A percentile compares a stretch with the other conserved stretches of the same genome.
Conservation (phyloP, 305 asterid genomes). For the Fraxinus nigra region DNA sequence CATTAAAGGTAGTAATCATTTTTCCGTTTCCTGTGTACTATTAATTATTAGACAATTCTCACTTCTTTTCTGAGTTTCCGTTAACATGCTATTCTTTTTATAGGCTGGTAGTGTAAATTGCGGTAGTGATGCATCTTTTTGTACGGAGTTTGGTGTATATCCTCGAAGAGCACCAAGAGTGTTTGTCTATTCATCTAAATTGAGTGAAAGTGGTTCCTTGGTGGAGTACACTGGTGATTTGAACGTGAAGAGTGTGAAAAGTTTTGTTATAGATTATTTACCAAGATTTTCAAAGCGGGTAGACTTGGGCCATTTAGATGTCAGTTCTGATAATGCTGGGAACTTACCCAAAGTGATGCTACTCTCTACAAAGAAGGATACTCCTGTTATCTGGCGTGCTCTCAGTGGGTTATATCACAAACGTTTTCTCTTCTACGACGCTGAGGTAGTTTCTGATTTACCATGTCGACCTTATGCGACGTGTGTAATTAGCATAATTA, state of each 20-base stretch:
- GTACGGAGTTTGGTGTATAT: slow-evolving; percentile 66
- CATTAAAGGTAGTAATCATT: slow-evolving; percentile 56
- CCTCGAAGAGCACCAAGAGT: slow-evolving; percentile 64
- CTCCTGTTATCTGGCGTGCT: slow-evolving; percentile 90
- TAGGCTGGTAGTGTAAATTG: slow-evolving; percentile 84
- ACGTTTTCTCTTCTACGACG: slow-evolving; percentile 64
- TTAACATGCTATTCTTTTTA: slow-evolving; percentile 14
- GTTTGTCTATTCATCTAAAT: slow-evolving; percentile 56
- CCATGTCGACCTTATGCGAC: not conserved
- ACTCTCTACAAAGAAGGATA: slow-evolving; percentile 74
- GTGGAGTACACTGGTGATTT: slow-evolving; percentile 71
- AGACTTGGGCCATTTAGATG: slow-evolving; percentile 45
- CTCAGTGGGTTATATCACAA: slow-evolving; percentile 78
- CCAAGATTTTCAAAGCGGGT: slow-evolving; percentile 82
- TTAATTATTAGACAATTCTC: not conserved
- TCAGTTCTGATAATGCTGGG: slow-evolving; percentile 40
- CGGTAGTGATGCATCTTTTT: slow-evolving; percentile 61
- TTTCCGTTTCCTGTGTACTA: not conserved
- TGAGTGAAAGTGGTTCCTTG: slow-evolving; percentile 57
- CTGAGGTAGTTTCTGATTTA: slow-evolving; percentile 53
- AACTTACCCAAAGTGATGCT: slow-evolving; percentile 74
- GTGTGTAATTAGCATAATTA: not conserved
- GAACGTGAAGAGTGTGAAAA: slow-evolving; percentile 56
- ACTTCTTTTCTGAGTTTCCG: not conserved
- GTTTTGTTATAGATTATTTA: slow-evolving; percentile 62